Base-by-base conservation (phyloP, 345 rosid genomes). In the Moringa oleifera region DNA sequence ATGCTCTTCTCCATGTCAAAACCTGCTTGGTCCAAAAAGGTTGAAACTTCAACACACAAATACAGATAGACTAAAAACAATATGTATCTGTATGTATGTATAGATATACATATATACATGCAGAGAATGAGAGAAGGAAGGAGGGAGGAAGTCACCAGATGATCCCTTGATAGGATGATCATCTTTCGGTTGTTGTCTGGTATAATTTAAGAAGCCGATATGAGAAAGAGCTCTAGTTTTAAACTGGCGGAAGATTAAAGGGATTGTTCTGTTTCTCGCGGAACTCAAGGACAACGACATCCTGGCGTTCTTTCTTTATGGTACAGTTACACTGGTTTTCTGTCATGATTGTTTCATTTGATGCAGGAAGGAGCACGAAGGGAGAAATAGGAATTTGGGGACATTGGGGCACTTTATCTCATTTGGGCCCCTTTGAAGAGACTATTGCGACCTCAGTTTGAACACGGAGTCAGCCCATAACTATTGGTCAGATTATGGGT, bases 1-100 rank as follows among this genome's bases (percentile, higher is more conserved):
- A 87, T 76, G 64, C 98, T 87, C 66, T 75, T 80, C 77, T 85
- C 97, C 93, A 74, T 71, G 20, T 72, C 90, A 51, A 63, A 24
- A 10, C 79, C 81, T 72, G 68, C 49, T 41, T 45, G 52, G 47
- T 24, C 53, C 18, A 23, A 37, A 13, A 69, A 63, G 64, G 19
- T 65, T 17, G 23, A 65, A 57, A 19, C 31, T 65, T 76, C 54
- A 59, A 23, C 54, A 68, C 55, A 68, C 60, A 28, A 23, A 0
- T 23, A 64, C 20, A 50, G 11, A 17, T 50, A 37, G 3, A 13
- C 7, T 2, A 36, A 51, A 28, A 61, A n/a, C n/a, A 2, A n/a
- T 13, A 61, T 12, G 6, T 49, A 54, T 11, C 10, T 62, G 24
- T 16, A 55, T 24, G 24, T 20, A 58, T 23, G 23, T 25, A 59